Conservation (phyloP, 2,329 filamentous ascomycete genomes). For the Drechslera avenae region DNA sequence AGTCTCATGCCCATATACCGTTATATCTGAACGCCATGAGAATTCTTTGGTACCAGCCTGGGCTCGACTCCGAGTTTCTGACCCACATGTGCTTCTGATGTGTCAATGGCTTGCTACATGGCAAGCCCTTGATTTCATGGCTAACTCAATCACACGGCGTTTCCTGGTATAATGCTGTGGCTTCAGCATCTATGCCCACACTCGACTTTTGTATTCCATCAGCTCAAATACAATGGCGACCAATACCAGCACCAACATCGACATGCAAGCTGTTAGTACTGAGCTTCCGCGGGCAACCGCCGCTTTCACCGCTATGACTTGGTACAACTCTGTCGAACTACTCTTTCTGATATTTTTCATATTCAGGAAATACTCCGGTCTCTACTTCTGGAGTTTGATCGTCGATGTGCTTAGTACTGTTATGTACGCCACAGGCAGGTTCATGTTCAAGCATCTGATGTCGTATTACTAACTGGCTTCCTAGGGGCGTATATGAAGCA, state of each 20-base stretch:
- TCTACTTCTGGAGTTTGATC: slow-evolving; percentile 25
- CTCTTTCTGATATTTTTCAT: slow-evolving; percentile 17
- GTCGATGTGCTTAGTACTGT: slow-evolving; percentile 15
- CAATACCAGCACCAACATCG: slow-evolving; percentile 12
- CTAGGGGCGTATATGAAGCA: slow-evolving; percentile 9
- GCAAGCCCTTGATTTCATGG: too few relatives aligned
- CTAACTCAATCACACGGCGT: too few relatives aligned
- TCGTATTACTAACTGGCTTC: neutral
- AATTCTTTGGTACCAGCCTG: too few relatives aligned
- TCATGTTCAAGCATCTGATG: neutral
- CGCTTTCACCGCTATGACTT: slow-evolving; percentile 20
- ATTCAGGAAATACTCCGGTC: slow-evolving; percentile 21
- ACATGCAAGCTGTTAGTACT: slow-evolving; percentile 12
- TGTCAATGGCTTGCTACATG: too few relatives aligned
- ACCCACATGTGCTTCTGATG: too few relatives aligned
- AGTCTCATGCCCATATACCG: too few relatives aligned
- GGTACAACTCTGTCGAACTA: slow-evolving; percentile 30
- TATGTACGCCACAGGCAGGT: slow-evolving; percentile 12
- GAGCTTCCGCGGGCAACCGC: slow-evolving; percentile 10
- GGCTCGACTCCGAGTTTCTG: too few relatives aligned
- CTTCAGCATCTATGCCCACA: neutral
- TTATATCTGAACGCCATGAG: too few relatives aligned
- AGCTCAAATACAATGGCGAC: neutral
- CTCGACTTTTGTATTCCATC: neutral
- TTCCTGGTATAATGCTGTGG: neutral